Evolutionary conservation across 1,284 basidiomycete genomes (phyloP), one percentile per base, ranked within the genome.

Genomic region (Trichosporon sp.): DNA sequence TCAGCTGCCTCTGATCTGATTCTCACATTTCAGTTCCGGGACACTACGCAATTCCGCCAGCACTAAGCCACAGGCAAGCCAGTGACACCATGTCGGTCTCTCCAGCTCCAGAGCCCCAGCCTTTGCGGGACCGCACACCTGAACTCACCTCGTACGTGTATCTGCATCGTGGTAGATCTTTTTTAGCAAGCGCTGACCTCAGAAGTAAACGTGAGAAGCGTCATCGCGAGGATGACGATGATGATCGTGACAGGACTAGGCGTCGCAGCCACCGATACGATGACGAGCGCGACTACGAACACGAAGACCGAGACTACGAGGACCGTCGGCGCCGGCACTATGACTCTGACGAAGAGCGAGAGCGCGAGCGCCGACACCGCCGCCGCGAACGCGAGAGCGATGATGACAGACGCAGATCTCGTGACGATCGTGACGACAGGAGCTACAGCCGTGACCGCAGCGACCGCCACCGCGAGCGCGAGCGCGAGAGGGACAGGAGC

Each of bases 251-350:
- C 69, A 72, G 73, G 61, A 64, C 66, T 37, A 69, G 72, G 59
- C 67, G 68, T 10, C 68, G 70, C 40, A 68, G 69, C 34, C 71
- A 73, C 60, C 70, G 73, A 29, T 63, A 67, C 56, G 82, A 87
- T n/a, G 82, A 87, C 40, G 83, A 87, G 64, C 88, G 87, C 58
- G 61, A 70, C 29, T 65, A 67, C 19, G 67, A 66, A 31, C 82
- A 87, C 37, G 83, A 87, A 65, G 87, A 87, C 75, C 82, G 87
- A 46, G 59, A 68, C 40, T 64, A 65, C 25, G 69, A 69, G 13
- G 49, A 54, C 49, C 49, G 49, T n/a, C 66, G 67, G 4, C 87
- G 87, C 74, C 82, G 87, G 33, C 59, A 70, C 33, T 61, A 66
- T 56, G 32, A 69, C 33, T 62, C 64, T 10, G 83, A 54, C 10